Evolutionary conservation across 2,329 filamentous ascomycete species (phyloP), one percentile per base, ranked within the genome.

Genomic region (Trichoderma guizhouense): DNA sequence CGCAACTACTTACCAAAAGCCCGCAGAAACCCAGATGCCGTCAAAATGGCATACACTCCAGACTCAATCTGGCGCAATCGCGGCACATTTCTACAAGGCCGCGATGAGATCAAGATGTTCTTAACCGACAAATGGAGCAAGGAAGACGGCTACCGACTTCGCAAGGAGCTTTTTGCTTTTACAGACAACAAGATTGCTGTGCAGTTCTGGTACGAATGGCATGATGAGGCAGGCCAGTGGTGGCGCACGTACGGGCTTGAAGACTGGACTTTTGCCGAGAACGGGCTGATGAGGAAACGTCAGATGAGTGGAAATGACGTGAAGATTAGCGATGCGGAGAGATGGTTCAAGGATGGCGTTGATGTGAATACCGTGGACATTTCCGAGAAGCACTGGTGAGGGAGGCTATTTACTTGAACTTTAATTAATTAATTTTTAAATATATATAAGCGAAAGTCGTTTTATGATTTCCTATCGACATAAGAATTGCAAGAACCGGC

Each of bases 161-260:
- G 93, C 69, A 97, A 97, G 80, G 94, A 97, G 79, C 84, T 97
- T 1, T 97, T 97, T 80, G 86, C 92, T 1, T 96, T 94, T 77
- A 86, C 83, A 0, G 90, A 90, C 47, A 85, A 95, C 80, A 92
- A 85, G 81, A 95, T 95, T 74, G 93, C 93, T 1, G 94, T 97
- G 26, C 93, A 97, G 78, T 97, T 96, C 80, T 97, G 93, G 93
- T 97, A 95, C 77, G 92, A 97, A 81, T 95, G 90, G 82, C 87
- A 90, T 74, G 92, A 95, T 77, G 82, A 82, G 8, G 76, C 85
- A 2, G 91, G 92, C 47, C 90, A 93, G 79, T 97, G 93, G 93
- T 95, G 92, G 86, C 86, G 93, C n/a, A 94, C 92, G 58, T 97
- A 97, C 77, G 94, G 94, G 0, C 86, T 97, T 12, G 92, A 94